phyloP scores from a whole-genome alignment of 1,284 basidiomycete species.

The Phellopilus nigrolimitatus region DNA sequence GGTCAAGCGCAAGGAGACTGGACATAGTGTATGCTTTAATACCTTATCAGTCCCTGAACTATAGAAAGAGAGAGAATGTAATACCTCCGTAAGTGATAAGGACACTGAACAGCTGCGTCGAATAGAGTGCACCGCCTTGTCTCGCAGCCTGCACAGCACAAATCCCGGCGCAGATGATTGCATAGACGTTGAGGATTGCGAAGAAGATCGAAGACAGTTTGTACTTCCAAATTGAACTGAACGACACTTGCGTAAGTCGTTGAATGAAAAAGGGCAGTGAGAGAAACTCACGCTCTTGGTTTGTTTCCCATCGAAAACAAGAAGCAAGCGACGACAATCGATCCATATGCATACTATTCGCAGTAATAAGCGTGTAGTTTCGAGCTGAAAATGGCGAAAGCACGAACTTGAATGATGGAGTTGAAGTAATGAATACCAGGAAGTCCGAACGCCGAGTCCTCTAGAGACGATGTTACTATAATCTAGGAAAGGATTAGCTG shows the following conservation, averaged over 20 bases:
- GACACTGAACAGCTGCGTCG: slow-evolving; percentile 79
- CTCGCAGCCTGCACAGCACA: slow-evolving; percentile 69
- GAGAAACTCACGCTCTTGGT: slow-evolving; percentile 71
- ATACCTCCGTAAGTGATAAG: slow-evolving; percentile 81
- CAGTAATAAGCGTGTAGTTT: slow-evolving; percentile 12
- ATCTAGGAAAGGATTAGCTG: slow-evolving; percentile 42
- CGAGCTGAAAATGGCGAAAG: slow-evolving; percentile 1
- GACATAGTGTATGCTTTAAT: slow-evolving; percentile 63
- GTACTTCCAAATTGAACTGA: slow-evolving; percentile 82
- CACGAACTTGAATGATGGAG: slow-evolving; percentile 63
- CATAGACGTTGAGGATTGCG: slow-evolving; percentile 77
- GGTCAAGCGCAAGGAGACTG: slow-evolving; percentile 87
- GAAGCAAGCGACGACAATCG: slow-evolving; percentile 84
- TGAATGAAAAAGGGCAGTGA: slow-evolving; percentile 3
- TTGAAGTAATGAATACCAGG: slow-evolving; percentile 76
- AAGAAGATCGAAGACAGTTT: slow-evolving; percentile 74
- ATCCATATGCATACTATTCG: slow-evolving; percentile 79
- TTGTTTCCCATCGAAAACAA: slow-evolving; percentile 97
- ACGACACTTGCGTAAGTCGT: not conserved
- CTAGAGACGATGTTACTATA: slow-evolving; percentile 85
- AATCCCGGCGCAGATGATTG: slow-evolving; percentile 70
- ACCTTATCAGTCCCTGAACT: not conserved
- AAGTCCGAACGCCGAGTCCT: slow-evolving; percentile 69
- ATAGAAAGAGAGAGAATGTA: slow-evolving; percentile 14
- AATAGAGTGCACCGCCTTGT: slow-evolving; percentile 64